phyloP scores from a whole-genome alignment of 2,329 filamentous ascomycete species.

The Alternaria atra region DNA sequence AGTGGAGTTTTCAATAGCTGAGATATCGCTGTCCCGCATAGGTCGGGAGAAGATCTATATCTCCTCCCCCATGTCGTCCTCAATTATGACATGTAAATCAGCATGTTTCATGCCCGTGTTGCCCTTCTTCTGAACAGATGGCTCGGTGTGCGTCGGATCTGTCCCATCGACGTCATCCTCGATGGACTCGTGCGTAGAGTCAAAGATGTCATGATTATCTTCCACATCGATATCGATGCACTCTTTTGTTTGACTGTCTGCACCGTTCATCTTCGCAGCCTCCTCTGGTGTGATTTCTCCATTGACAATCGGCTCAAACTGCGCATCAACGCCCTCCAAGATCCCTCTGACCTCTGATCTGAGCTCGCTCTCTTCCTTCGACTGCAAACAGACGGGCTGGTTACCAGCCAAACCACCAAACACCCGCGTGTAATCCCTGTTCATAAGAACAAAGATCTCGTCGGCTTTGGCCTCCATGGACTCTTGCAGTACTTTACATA shows the following conservation, averaged over 20 bases:
- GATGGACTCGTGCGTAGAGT: neutral
- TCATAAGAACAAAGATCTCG: constrained; percentile 53
- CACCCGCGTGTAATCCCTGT: constrained; percentile 50
- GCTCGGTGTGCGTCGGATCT: neutral
- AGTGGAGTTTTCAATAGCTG: neutral
- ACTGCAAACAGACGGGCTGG: constrained; percentile 12
- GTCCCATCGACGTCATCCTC: neutral
- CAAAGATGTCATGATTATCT: neutral
- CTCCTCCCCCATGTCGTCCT: constrained; percentile 8
- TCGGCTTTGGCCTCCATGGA: constrained; percentile 57
- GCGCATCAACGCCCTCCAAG: constrained; percentile 27
- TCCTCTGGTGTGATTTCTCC: constrained; percentile 20
- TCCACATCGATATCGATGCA: constrained; percentile 4
- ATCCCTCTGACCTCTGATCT: constrained; percentile 25
- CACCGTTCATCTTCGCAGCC: neutral
- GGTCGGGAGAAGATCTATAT: neutral
- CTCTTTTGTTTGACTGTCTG: neutral
- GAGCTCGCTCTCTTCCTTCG: constrained; percentile 24
- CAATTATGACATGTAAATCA: constrained; percentile 1
- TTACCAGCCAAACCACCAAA: constrained; percentile 35
- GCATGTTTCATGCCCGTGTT: neutral
- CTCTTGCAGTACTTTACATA: constrained; percentile 56
- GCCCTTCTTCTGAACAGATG: neutral
- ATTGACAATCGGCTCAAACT: constrained; percentile 34
- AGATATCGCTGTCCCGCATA: neutral